Evolutionary conservation across 1,139 yeast genomes (phyloP).

Genomic region (Lodderomyces orthopsilosis): DNA sequence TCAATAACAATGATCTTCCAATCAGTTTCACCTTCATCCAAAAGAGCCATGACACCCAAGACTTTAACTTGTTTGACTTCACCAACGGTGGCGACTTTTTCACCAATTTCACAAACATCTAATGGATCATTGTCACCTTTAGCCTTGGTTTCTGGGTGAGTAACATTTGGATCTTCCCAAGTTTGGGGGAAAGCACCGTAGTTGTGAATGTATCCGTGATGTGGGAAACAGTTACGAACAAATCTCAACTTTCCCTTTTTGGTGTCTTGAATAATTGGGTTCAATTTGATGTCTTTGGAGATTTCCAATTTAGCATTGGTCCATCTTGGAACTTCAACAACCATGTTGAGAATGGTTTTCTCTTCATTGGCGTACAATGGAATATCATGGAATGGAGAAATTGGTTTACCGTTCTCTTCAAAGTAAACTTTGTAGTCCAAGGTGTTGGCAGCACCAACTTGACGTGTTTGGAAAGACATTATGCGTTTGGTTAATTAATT

Average conservation of each 20-base stretch:
- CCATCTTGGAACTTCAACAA: constrained; percentile 96
- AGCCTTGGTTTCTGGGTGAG: constrained; percentile 75
- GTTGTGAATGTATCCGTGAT: constrained; percentile 93
- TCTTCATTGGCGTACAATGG: constrained; percentile 70
- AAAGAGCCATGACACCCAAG: constrained; percentile 87
- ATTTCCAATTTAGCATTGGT: constrained; percentile 92
- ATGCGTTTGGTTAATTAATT: constrained; percentile 4
- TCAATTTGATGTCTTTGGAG: constrained; percentile 65
- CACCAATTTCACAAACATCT: constrained; percentile 94
- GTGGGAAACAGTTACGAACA: constrained; percentile 92
- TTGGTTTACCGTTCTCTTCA: constrained; percentile 48
- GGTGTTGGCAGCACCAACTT: constrained; percentile 89
- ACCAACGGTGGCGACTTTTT: constrained; percentile 64
- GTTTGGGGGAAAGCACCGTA: constrained; percentile 99
- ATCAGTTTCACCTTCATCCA: constrained; percentile 97
- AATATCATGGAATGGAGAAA: constrained; percentile 74
- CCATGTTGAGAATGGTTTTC: constrained; percentile 72
- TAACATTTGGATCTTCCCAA: constrained; percentile 73
- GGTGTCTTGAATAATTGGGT: constrained; percentile 92
- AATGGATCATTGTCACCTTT: constrained; percentile 95
- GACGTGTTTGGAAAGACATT: constrained; percentile 77
- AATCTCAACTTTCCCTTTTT: constrained; percentile 86
- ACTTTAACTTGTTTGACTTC: constrained; percentile 83
- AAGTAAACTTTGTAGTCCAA: constrained; percentile 79
- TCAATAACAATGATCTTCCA: constrained; percentile 94